Evolutionary conservation across 371 early-diverging fungal species (phyloP), one percentile per base, ranked within the genome.

Genomic region (Umbelopsis sp.): DNA sequence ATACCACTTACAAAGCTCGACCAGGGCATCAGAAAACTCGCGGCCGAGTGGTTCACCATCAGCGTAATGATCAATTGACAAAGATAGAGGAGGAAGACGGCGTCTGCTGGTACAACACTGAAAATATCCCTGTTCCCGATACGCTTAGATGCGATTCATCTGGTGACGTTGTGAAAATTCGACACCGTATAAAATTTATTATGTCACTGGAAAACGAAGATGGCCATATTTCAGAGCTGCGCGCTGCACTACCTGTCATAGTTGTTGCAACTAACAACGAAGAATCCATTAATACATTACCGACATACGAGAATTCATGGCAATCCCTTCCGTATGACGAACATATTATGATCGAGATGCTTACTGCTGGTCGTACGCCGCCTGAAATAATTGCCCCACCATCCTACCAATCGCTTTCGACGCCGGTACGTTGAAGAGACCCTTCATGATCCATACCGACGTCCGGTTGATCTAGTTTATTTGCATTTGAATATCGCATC

Each of bases 311-410:
- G 52, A 76, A 81, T 48, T 51, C 76, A 0, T 72, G 71, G 67
- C 71, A 67, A 7, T 72, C 76, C 0, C 38, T 79, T 7, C 82
- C 83, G 18, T 83, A 83, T 52, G 73, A 83, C 57, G 79, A 81
- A 14, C 48, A 65, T 10, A 63, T 74, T 11, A 76, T 79, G 69
- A 70, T 72, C 14, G 63, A 66, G 7, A 64, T 75, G 44, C 46
- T 72, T 11, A 29, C 29, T 14, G 12, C 57, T 4, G 57, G 35
- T 16, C 57, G n/a, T 5, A 14, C 57, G 5, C 57, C 57, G 10
- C 7, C 32, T 14, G 57, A 57, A 10, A 37, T 57, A 32, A 35
- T 29, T 4, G 37, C 57, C 29, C 57, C 57, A 35, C 57, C 57
- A 16, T 35, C 57, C 11, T 57, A 57, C 35, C 29, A 57, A 57